phyloP scores from a whole-genome alignment of 495 filamentous ascomycete genomes.

The Penicillium psychrofluorescens region DNA sequence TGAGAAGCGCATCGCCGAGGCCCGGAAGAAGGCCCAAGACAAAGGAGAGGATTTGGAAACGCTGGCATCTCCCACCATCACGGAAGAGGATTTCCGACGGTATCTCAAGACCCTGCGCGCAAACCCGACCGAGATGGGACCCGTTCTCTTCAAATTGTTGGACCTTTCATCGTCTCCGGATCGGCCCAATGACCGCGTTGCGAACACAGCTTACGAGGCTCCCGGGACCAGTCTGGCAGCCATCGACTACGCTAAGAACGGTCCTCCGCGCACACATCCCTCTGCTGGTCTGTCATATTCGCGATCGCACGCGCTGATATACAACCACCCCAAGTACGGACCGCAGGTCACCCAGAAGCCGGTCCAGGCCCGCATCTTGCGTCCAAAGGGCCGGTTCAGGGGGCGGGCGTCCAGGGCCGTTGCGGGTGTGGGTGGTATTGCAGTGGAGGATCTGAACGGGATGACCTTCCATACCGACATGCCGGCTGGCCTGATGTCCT shows the following conservation, averaged over 20 bases:
- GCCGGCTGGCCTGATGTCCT: constrained; percentile 31
- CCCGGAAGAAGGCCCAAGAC: constrained; percentile 36
- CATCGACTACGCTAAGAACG: constrained; percentile 44
- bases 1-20: constrained; percentile 35
- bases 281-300: constrained; percentile 85
- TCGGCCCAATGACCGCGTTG: constrained; percentile 29
- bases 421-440: constrained; percentile 46
- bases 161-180: constrained; percentile 38
- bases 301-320: constrained; percentile 57
- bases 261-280: constrained; percentile 81
- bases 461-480: constrained; percentile 29
- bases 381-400: constrained; percentile 33
- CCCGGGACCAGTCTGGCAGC: constrained; percentile 31
- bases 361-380: constrained; percentile 62
- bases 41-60: constrained; percentile 34
- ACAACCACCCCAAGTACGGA: constrained; percentile 79
- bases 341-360: constrained; percentile 58
- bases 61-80: constrained; percentile 33
- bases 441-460: constrained; percentile 35
- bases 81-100: constrained; percentile 51
- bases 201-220: constrained; percentile 28
- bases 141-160: constrained; percentile 40
- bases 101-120: constrained; percentile 55
- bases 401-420: constrained; percentile 27
- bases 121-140: constrained; percentile 40